These are phyloP conservation scores for Malus hybrid DNA, from an alignment of 331 rosid species.

Conservation along the genomic window DNA sequence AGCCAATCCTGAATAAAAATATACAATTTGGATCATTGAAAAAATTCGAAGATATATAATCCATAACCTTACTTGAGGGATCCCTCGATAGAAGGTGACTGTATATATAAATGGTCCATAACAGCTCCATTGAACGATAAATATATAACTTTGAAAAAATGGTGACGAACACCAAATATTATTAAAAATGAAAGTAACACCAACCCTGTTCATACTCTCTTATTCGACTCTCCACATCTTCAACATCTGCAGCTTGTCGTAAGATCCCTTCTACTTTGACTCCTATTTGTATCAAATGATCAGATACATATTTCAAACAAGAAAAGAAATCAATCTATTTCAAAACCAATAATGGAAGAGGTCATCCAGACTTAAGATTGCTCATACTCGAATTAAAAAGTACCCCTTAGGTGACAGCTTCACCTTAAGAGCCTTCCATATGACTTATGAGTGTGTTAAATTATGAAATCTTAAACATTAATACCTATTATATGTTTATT, in stretches of 20 bases:
- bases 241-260: slow-evolving; percentile 99
- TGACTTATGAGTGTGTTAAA: not conserved
- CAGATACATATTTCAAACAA: slow-evolving; percentile 19
- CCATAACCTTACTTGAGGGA: not conserved
- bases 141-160: not conserved
- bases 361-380: not conserved
- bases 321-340: not conserved
- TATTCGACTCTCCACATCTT: slow-evolving; percentile 80
- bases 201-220: slow-evolving; percentile 88
- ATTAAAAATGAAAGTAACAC: not conserved
- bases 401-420: not conserved
- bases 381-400: not conserved
- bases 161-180: slow-evolving; percentile 5
- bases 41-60: not conserved
- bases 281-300: slow-evolving; percentile 35
- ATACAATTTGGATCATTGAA: not conserved
- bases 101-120: not conserved
- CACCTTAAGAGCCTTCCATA: not conserved
- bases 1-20: not conserved
- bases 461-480: not conserved
- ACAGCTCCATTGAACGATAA: not conserved
- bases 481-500: not conserved
- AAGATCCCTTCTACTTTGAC: slow-evolving; percentile 85
- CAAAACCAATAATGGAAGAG: slow-evolving; percentile 11
- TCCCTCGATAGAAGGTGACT: not conserved